Conservation (phyloP, 1,284 basidiomycete genomes). For the Ustilago trichophora region DNA sequence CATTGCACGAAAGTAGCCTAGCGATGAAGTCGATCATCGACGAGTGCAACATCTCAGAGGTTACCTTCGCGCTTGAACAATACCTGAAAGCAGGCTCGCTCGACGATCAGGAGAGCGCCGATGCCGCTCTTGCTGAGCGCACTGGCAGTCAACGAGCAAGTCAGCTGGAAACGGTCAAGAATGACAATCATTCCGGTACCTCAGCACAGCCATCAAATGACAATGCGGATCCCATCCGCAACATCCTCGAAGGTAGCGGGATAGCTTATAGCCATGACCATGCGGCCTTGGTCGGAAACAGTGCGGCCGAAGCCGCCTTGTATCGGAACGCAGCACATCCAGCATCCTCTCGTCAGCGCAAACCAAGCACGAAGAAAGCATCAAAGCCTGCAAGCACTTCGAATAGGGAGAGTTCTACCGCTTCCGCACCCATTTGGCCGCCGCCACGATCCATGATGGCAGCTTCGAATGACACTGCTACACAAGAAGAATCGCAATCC, state of each 20-base stretch:
- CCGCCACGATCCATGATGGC: constrained; percentile 10
- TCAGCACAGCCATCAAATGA: not conserved
- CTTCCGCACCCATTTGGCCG: constrained; percentile 16
- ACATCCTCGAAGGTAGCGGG: constrained; percentile 32
- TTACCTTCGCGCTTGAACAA: constrained; percentile 29
- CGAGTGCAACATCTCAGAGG: constrained; percentile 48
- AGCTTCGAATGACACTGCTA: not conserved
- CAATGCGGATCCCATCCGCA: constrained; percentile 18
- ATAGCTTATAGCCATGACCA: constrained; percentile 36
- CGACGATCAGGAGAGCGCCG: constrained; percentile 10
- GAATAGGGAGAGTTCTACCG: not conserved
- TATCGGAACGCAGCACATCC: constrained; percentile 12
- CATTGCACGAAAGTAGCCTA: constrained; percentile 73
- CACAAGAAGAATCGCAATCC: constrained; percentile 22
- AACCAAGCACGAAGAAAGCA: not conserved
- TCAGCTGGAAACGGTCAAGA: not conserved
- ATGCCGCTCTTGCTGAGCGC: constrained; percentile 25
- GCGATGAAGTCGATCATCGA: constrained; percentile 51
- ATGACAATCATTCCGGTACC: not conserved
- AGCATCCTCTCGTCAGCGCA: no score
- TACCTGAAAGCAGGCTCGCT: constrained; percentile 17
- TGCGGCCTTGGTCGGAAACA: constrained; percentile 22
- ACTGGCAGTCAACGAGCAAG: constrained; percentile 8
- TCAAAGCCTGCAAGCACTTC: not conserved
- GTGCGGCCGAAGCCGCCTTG: constrained; percentile 25